Base-by-base conservation (phyloP, 345 rosid genomes). In the Combretum micranthum region DNA sequence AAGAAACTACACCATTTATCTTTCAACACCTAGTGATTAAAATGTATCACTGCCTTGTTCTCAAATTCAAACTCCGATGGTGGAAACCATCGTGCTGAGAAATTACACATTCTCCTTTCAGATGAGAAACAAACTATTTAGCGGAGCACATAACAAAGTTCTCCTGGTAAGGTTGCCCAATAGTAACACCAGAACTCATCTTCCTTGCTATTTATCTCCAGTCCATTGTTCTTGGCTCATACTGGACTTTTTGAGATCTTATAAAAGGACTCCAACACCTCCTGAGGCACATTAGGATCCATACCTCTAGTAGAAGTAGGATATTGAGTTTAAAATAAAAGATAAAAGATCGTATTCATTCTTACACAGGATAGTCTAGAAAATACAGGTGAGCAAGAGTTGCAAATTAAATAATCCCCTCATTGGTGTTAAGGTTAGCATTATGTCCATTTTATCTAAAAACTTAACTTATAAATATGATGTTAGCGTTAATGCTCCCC, bases 151-250 rank as follows among this genome's bases (percentile, higher is more conserved):
- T 83, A 81, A 87, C 88, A 64, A 59, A 45, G 26, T 32, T 61
- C 44, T 60, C 65, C 50, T 67, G 80, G 66, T 56, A 77, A 69
- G 70, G 50, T 56, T 70, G 77, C 65, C 66, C 67, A 55, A 65
- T 72, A 69, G 63, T 59, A 64, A 62, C 59, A 75, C 80, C 83
- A 67, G 70, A 43, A 68, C 77, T 86, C 88, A 88, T 66, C 75
- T 92, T 88, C 77, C 81, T 92, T 46, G 79, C 89, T 52, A 88
- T 80, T 55, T 82, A 76, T 77, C 80, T 83, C 98, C 98, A 92
- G 72, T 75, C 79, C 96, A 88, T 84, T 42, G 85, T 73, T 68
- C 69, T 64, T 52, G 88, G 82, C 74, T 86, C 93, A 22, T 71
- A 80, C 64, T 60, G 83, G 52, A 70, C 82, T 84, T 75, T 63